Conservation (phyloP, 2,329 filamentous ascomycete genomes). For the Diaporthe helianthi region DNA sequence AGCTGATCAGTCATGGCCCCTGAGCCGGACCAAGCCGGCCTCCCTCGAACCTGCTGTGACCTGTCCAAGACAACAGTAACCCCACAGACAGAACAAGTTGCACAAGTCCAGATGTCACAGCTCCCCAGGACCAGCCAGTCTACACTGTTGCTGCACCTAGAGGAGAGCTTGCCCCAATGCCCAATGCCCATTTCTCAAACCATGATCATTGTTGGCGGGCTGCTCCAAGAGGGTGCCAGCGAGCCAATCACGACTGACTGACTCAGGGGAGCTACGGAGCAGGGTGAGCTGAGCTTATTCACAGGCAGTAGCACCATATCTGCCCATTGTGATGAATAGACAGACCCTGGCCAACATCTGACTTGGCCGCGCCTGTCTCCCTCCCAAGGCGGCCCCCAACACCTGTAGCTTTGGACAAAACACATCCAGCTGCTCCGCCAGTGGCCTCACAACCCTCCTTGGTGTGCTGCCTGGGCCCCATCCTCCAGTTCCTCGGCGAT, state of each 20-base stretch:
- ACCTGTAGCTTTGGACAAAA: conserved; percentile 11
- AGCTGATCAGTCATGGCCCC: not conserved
- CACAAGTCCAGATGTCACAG: not conserved
- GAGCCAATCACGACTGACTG: conserved; percentile 25
- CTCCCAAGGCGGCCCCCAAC: conserved; percentile 10
- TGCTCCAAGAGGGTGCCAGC: not conserved
- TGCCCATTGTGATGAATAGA: conserved; percentile 20
- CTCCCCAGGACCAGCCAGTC: not conserved
- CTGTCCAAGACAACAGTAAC: not conserved
- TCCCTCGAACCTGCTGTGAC: conserved; percentile 1
- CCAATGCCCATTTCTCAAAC: conserved; percentile 12
- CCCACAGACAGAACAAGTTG: conserved; percentile 7
- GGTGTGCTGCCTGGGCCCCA: conserved; percentile 12
- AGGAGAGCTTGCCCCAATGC: too few species aligned
- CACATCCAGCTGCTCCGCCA: conserved; percentile 12
- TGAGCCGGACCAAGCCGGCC: not conserved
- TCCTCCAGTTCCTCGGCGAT: conserved; percentile 3
- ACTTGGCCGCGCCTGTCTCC: not conserved
- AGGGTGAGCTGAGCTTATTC: conserved; percentile 22
- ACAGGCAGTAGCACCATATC: conserved; percentile 12
- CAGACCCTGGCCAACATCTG: conserved; percentile 17
- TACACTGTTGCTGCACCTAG: not conserved
- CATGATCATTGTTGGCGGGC: conserved; percentile 3
- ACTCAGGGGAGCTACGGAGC: conserved; percentile 6
- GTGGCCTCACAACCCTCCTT: conserved; percentile 28